phyloP scores from a whole-genome alignment of 176 grass and related monocot genomes.

The barley (Hordeum vulgare) region MorexV3_pseudomolecules_assembly NC_058521.1:553181472-553181971 shows the following conservation, averaged over 20 bases:
- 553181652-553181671: background rate
- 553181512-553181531: constrained; percentile 28
- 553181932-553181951: background rate
- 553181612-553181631: constrained; percentile 21
- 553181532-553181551: constrained; percentile 33
- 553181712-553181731: constrained; percentile 18
- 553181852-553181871: constrained; percentile 40
- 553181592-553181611: constrained; percentile 30
- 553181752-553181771: constrained; percentile 41
- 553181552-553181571: constrained; percentile 37
- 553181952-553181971: background rate
- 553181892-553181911: background rate
- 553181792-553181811: constrained; percentile 44
- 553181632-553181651: constrained; percentile 26
- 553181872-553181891: constrained; percentile 63
- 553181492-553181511: constrained; percentile 11
- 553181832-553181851: constrained; percentile 72
- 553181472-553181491: constrained; percentile 16
- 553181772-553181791: constrained; percentile 76
- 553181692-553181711: background rate
- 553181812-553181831: constrained; percentile 63
- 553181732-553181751: constrained; percentile 20
- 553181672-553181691: background rate
- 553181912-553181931: background rate
- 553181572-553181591: constrained; percentile 2